Conservation (phyloP, 345 rosid genomes). For the Conringia planisiliqua region DNA sequence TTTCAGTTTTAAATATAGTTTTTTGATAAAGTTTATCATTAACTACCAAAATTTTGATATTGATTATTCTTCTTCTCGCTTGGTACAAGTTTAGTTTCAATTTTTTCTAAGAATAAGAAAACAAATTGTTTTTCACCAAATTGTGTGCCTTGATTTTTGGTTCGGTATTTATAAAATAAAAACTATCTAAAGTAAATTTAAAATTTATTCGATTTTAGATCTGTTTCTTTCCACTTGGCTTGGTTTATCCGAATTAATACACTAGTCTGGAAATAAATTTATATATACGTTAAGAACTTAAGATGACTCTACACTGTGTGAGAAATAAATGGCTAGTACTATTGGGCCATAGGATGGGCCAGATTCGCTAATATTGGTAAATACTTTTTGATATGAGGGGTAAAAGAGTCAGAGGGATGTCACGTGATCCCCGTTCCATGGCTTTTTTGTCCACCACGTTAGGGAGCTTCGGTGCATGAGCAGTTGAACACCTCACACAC, state of each 20-base stretch:
- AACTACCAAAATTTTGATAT: neutral
- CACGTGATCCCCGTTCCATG: conserved; percentile 34
- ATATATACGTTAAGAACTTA: too few relatives aligned
- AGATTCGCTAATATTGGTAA: neutral
- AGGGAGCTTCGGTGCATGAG: conserved; percentile 29
- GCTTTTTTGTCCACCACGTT: conserved; percentile 35
- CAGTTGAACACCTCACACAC: conserved; percentile 16
- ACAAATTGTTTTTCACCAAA: too few relatives aligned
- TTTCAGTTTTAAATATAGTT: neutral
- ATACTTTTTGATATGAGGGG: neutral
- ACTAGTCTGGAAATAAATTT: neutral
- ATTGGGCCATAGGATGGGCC: conserved; percentile 8
- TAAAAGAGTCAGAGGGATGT: neutral
- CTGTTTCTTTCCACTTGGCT: neutral
- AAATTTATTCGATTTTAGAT: neutral
- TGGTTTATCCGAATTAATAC: neutral
- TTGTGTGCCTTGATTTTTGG: too few relatives aligned
- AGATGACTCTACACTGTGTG: neutral
- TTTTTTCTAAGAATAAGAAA: neutral
- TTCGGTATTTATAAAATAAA: neutral
- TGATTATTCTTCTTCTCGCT: neutral
- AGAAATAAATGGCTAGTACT: neutral
- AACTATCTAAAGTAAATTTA: neutral
- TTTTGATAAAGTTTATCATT: neutral
- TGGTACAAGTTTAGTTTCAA: neutral